Conservation (phyloP, 768 basidiomycete genomes). For the Phylloporus scabripes region DNA sequence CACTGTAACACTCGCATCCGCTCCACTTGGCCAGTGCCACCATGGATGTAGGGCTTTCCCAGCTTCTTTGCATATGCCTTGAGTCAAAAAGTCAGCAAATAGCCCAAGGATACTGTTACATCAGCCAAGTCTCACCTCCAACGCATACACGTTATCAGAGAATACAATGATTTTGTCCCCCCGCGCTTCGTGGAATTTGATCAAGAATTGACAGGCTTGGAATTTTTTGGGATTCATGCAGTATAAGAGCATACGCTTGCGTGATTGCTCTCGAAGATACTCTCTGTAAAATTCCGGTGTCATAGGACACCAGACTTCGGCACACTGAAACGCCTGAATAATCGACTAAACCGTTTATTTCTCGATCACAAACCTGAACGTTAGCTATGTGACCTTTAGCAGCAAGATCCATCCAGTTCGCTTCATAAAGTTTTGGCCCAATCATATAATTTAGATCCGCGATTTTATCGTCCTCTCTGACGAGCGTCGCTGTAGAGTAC, state of each 20-base stretch:
- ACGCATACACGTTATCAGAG: constrained; percentile 95
- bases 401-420: constrained; percentile 99
- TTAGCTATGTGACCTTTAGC: constrained; percentile 99
- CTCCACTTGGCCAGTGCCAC: constrained; percentile 90
- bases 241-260: constrained; percentile 93
- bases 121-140: constrained; percentile 61
- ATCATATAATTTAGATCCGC: constrained; percentile 99
- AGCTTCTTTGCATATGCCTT: constrained; percentile 93
- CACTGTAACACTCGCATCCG: constrained; percentile 91
- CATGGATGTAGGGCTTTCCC: constrained; percentile 93
- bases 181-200: constrained; percentile 95
- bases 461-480: constrained; percentile 99
- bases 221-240: constrained; percentile 99
- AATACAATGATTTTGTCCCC: constrained; percentile 99
- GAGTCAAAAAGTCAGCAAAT: constrained; percentile 2
- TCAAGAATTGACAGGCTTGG: constrained; percentile 97
- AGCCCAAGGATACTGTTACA: neutral
- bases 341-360: neutral
- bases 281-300: constrained; percentile 99
- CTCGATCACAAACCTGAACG: constrained; percentile 71
- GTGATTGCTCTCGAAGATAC: constrained; percentile 86
- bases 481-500: constrained; percentile 72
- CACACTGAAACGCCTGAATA: constrained; percentile 56
- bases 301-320: constrained; percentile 99
- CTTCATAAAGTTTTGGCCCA: constrained; percentile 98